Evolutionary conservation across 768 basidiomycete species (phyloP).

Genomic region (Podaxis sp.): DNA sequence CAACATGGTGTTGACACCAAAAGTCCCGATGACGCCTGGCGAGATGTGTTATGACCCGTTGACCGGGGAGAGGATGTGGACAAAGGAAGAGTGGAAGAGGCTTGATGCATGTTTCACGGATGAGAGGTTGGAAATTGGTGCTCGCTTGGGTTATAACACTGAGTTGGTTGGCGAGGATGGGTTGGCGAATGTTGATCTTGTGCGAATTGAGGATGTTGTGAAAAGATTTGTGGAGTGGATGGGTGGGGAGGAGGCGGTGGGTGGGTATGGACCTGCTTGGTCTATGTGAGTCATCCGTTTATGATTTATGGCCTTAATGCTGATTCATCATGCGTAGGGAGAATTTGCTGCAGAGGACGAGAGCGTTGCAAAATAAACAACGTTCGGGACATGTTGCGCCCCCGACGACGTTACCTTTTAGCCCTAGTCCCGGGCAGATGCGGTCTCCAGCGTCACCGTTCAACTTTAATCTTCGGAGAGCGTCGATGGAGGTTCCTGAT

Average conservation of each 20-base stretch:
- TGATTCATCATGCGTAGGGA: constrained; percentile 34
- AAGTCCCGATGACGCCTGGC: constrained; percentile 11
- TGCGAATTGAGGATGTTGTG: constrained; percentile 58
- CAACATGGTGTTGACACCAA: background rate
- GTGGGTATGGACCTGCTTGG: constrained; percentile 52
- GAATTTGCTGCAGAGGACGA: constrained; percentile 46
- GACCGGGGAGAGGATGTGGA: constrained; percentile 46
- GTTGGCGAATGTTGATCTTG: constrained; percentile 50
- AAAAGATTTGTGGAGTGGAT: constrained; percentile 50
- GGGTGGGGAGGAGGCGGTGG: constrained; percentile 42
- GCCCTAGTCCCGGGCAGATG: constrained; percentile 9
- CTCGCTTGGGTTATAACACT: constrained; percentile 11
- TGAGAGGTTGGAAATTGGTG: constrained; percentile 53
- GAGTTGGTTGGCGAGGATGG: constrained; percentile 24
- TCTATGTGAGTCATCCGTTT: constrained; percentile 41
- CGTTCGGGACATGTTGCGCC: constrained; percentile 54
- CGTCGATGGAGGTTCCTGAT: constrained; percentile 46
- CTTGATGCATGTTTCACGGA: constrained; percentile 80
- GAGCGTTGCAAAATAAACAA: constrained; percentile 61
- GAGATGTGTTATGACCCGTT: constrained; percentile 10
- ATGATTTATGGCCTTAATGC: background rate
- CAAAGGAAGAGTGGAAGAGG: constrained; percentile 75
- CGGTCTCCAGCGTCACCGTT: background rate
- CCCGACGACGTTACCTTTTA: constrained; percentile 42
- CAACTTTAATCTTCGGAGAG: constrained; percentile 14